Conservation (phyloP, 2,329 filamentous ascomycete genomes). For the Curvularia sp. region DNA sequence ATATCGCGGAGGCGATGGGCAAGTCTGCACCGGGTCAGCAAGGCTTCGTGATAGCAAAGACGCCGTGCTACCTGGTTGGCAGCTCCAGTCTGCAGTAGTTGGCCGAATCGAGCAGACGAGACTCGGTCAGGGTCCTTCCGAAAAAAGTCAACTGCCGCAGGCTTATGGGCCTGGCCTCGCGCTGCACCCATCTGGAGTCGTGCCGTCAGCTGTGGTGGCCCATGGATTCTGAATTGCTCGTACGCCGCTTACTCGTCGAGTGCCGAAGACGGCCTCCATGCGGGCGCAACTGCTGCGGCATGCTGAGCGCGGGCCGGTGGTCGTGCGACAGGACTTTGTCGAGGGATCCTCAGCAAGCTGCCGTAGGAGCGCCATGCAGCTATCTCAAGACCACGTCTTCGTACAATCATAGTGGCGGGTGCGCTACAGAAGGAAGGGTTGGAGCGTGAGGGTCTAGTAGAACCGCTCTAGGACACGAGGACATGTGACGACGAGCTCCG, state of each 20-base stretch:
- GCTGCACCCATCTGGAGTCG: constrained; percentile 80
- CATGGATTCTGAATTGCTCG: background rate
- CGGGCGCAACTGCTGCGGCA: constrained; percentile 53
- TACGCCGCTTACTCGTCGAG: constrained; percentile 62
- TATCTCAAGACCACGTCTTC: constrained; percentile 12
- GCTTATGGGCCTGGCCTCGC: constrained; percentile 93
- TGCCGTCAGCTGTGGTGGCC: constrained; percentile 3
- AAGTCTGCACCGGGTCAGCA: constrained; percentile 62
- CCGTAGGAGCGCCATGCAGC: constrained; percentile 13
- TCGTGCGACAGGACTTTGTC: background rate
- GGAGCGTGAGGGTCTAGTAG: constrained; percentile 16
- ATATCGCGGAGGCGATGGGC: constrained; percentile 96
- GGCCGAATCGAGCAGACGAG: constrained; percentile 87
- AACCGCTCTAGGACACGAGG: constrained; percentile 9
- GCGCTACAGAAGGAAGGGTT: constrained; percentile 24
- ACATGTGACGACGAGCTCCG: constrained; percentile 23
- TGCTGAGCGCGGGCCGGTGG: constrained; percentile 25
- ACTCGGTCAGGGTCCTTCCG: constrained; percentile 88
- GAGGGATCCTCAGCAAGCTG: background rate
- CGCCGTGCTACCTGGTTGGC: constrained; percentile 69
- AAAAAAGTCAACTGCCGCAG: constrained; percentile 97
- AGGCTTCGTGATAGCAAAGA: background rate
- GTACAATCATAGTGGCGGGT: constrained; percentile 29
- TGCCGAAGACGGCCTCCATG: constrained; percentile 65
- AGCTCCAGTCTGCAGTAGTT: constrained; percentile 98